These are phyloP conservation scores for Gracilariopsis chorda DNA, from an alignment of 23 red algal genomes.

Conservation along the genomic window DNA sequence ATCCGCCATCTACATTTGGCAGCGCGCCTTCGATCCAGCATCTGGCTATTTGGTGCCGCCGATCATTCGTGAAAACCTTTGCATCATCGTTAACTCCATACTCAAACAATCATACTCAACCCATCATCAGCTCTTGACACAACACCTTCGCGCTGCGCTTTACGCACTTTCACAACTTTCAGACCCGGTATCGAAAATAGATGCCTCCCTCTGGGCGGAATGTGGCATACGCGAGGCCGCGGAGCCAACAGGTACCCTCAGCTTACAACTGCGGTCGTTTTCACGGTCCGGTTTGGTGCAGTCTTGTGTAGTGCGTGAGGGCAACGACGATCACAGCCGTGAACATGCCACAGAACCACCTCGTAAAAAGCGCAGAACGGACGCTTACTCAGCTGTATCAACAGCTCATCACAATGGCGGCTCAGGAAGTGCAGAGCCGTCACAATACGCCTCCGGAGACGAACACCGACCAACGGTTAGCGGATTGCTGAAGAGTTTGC, in stretches of 20 bases:
- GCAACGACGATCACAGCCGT: not conserved
- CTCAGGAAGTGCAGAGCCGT: not conserved
- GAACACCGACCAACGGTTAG: not conserved
- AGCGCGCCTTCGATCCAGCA: constrained; percentile 32
- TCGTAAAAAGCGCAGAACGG: not conserved
- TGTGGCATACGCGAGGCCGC: constrained; percentile 23
- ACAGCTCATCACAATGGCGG: not conserved
- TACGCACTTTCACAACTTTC: constrained; percentile 5
- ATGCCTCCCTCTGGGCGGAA: not conserved
- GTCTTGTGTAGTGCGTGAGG: not conserved
- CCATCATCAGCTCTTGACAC: not conserved
- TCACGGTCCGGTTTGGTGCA: constrained; percentile 17
- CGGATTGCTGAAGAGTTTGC: not conserved
- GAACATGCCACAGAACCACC: not conserved
- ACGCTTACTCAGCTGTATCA: not conserved
- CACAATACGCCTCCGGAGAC: not conserved
- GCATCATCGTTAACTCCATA: not conserved
- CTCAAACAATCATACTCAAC: not conserved
- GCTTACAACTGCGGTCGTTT: constrained; percentile 8
- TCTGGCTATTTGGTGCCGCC: not conserved
- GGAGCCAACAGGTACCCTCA: not conserved
- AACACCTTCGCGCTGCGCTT: not conserved
- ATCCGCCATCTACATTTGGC: not conserved
- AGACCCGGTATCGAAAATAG: not conserved
- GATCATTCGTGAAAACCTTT: not conserved